phyloP scores from a whole-genome alignment of 331 rosid genomes.

The Erythrophleum ivorense region DNA sequence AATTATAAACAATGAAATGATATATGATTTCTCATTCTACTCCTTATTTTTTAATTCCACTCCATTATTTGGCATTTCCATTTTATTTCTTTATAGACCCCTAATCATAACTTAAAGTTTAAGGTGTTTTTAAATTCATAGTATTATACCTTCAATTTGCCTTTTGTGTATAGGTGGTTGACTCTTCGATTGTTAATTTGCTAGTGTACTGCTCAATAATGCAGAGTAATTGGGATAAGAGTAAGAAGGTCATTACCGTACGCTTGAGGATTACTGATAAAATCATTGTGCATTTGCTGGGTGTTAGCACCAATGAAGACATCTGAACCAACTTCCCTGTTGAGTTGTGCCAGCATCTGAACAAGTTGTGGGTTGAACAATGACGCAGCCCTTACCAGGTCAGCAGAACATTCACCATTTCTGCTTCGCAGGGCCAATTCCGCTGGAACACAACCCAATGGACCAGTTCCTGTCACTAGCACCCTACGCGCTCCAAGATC shows the following conservation, averaged over 20 bases:
- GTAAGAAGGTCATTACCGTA: conserved; percentile 49
- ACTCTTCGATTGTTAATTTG: too few relatives aligned
- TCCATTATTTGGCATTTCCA: too few relatives aligned
- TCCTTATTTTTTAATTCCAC: too few relatives aligned
- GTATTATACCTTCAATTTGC: too few relatives aligned
- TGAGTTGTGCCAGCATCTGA: conserved; percentile 62
- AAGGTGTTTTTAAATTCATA: too few relatives aligned
- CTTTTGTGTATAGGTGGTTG: too few relatives aligned
- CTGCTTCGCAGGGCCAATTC: conserved; percentile 67
- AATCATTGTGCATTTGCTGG: conserved; percentile 52
- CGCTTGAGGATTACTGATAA: conserved; percentile 55
- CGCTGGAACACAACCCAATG: conserved; percentile 87
- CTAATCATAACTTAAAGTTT: too few relatives aligned
- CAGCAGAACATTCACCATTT: conserved; percentile 64
- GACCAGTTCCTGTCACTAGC: conserved; percentile 92
- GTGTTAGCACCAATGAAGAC: conserved; percentile 68
- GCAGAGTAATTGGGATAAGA: too few relatives aligned
- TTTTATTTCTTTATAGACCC: too few relatives aligned
- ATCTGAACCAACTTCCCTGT: conserved; percentile 54
- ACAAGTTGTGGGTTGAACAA: conserved; percentile 78
- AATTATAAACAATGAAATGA: too few relatives aligned
- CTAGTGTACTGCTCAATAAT: too few relatives aligned
- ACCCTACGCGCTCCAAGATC: conserved; percentile 80
- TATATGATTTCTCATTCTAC: too few relatives aligned
- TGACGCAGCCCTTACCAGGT: conserved; percentile 65